Conservation (phyloP, 768 basidiomycete genomes). For the Kondoa subrosea region DNA sequence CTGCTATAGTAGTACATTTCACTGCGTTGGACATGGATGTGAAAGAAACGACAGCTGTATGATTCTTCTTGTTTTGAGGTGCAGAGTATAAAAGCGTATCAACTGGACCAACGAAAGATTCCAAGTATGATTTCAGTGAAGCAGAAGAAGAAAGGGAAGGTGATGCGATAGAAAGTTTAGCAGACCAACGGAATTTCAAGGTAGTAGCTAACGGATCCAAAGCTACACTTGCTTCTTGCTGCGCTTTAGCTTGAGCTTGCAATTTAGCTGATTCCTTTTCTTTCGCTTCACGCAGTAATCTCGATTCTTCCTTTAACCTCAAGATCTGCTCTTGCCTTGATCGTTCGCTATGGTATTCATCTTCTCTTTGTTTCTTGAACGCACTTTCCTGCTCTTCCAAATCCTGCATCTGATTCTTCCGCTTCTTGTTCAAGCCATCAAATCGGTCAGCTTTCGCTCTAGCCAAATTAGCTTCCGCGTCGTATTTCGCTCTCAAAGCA, state of each 20-base stretch:
- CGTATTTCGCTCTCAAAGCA: conserved; percentile 17
- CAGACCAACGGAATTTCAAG: not conserved
- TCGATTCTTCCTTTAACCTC: conserved; percentile 23
- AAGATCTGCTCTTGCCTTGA: conserved; percentile 21
- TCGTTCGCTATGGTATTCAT: conserved; percentile 10
- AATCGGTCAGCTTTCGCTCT: conserved; percentile 22
- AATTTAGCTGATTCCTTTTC: not conserved
- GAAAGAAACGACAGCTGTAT: not conserved
- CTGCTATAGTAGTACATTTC: not conserved
- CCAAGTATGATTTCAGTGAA: not conserved
- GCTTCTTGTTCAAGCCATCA: conserved; percentile 24
- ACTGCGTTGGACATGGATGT: not conserved
- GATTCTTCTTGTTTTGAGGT: not conserved
- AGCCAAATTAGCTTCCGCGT: conserved; percentile 17
- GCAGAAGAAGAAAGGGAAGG: not conserved
- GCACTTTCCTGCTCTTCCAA: conserved; percentile 22
- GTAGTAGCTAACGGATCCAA: not conserved
- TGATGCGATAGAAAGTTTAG: not conserved
- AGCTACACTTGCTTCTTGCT: not conserved
- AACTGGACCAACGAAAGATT: not conserved
- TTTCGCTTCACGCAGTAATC: conserved; percentile 20
- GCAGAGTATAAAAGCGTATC: not conserved
- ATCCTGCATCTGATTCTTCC: conserved; percentile 24
- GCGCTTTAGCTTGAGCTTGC: not conserved
- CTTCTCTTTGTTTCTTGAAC: conserved; percentile 20